Evolutionary conservation across 768 basidiomycete genomes (phyloP), one percentile per base, ranked within the genome.

Genomic region (Suillus paluster): DNA sequence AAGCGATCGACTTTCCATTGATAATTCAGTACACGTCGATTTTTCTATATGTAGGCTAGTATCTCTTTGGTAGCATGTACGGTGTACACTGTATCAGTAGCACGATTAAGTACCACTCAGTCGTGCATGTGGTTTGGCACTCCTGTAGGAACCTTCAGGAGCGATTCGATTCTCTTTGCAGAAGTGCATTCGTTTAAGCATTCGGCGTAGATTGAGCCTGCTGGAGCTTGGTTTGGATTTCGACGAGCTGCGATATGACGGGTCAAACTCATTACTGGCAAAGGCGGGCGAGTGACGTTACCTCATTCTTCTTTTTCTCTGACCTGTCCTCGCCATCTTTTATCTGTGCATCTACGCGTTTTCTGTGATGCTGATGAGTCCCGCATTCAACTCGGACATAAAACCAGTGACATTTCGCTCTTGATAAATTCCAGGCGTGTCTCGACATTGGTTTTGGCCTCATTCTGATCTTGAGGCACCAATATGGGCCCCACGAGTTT

Each of bases 401-500:
- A 55, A 55, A 55, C 23, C 23, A 55, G 89, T 61, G 60, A 97
- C 96, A 96, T 94, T 76, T 98, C 95, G 60, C 87, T 78, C 48
- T 78, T 81, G 69, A 98, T 99, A 77, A 94, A 96, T 61, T 92
- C 92, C 38, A 99, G 77, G 10, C 97, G 88, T 53, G 91, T 97
- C 67, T 94, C 87, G 25, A 99, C 92, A 70, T 94, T 97, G 65
- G 77, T 79, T 73, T 91, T 91, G 36, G 95, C 97, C 66, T 97
- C 97, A 7, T 76, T 76, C 69, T 90, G 88, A 66, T 97, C 95
- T 76, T 98, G 96, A 68, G 90, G 86, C 10, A 98, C 88, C 30
- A 98, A 84, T 7, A 96, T 90, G 1, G 95, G 94, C 1, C 97
- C 97, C 42, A 97, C 84, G 34, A 92, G 85, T 79, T 98, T 99